Evolutionary conservation across 345 rosid species (phyloP).

Genomic region (Lumnitzera littorea): DNA sequence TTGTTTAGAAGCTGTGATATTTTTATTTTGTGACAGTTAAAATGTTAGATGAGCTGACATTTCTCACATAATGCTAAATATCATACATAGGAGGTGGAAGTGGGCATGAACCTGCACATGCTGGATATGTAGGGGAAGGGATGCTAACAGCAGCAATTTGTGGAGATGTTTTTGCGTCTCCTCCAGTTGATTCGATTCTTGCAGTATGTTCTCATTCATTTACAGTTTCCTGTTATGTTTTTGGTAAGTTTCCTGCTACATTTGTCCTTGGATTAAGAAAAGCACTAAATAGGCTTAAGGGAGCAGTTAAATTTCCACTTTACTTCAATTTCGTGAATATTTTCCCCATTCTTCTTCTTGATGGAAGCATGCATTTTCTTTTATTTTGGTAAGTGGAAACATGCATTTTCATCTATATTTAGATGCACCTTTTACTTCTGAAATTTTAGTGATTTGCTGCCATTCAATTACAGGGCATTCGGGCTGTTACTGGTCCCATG

Average conservation of each 20-base stretch:
- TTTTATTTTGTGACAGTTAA: no score
- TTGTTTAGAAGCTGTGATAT: no score
- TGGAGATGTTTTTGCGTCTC: conserved; percentile 92
- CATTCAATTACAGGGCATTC: conserved; percentile 61
- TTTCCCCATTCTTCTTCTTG: conserved; percentile 1
- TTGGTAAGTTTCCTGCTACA: no score
- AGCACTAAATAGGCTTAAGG: neutral
- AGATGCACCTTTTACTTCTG: neutral
- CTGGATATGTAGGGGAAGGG: conserved; percentile 99
- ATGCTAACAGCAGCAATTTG: conserved; percentile 98
- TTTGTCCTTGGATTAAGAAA: no score
- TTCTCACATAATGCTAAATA: no score
- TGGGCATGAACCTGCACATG: conserved; percentile 97
- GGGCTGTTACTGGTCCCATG: conserved; percentile 94
- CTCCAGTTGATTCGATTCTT: conserved; percentile 86
- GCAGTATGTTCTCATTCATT: conserved; percentile 48
- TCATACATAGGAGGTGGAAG: conserved; percentile 80
- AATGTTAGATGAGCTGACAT: no score
- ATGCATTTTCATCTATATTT: conserved; percentile 1
- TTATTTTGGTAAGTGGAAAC: conserved; percentile 1
- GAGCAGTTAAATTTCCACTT: no score
- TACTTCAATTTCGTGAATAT: no score
- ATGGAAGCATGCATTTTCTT: conserved; percentile 2
- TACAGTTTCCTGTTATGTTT: conserved; percentile 2
- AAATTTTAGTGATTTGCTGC: neutral